Base-by-base conservation (phyloP, 371 early-diverging fungal species). In the Mucor racemosus region DNA sequence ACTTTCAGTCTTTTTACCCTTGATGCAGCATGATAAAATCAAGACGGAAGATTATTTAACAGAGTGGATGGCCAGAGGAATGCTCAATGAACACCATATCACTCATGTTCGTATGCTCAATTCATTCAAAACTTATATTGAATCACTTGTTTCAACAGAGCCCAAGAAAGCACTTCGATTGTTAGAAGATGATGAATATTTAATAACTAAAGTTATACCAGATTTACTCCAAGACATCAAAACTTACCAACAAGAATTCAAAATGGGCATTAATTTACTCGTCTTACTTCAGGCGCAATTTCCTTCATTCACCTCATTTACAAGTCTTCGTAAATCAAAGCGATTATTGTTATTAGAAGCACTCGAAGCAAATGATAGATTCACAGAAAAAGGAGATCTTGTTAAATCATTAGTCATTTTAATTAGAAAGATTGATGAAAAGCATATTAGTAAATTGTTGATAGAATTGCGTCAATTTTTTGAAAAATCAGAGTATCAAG, bases 51-150 rank as follows among this genome's bases (percentile, higher is more conserved):
- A 59, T 5, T 75, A 69, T 9, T 57, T 90, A 53, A 72, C 58
- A 14, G 65, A 64, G 48, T 76, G 76, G 80, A 31, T 67, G n/a
- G 38, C 48, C 4, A 15, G 63, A 6, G 60, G 73, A 14, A 17
- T 74, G 5, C 19, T 91, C 0, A 70, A 44, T 5, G 72, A 75
- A 38, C 82, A 87, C 13, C 91, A 89, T 59, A 66, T 73, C 6
- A 88, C 88, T 48, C 77, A 82, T 62, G 74, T 95, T 11, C 89
- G 95, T 33, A 91, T 93, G 92, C 87, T 89, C 19, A 76, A 71
- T 10, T 95, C 95, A 8, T 92, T 94, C 58, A 86, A 79, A 65
- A 69, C 77, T 35, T 78, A 82, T 46, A 67, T 89, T 15, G 87
- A 90, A 57, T 48, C 69, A 15, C 63, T 84, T n/a, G 62, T 69